Conservation (phyloP, 2,329 filamentous ascomycete genomes). For the Knufia petricola region DNA sequence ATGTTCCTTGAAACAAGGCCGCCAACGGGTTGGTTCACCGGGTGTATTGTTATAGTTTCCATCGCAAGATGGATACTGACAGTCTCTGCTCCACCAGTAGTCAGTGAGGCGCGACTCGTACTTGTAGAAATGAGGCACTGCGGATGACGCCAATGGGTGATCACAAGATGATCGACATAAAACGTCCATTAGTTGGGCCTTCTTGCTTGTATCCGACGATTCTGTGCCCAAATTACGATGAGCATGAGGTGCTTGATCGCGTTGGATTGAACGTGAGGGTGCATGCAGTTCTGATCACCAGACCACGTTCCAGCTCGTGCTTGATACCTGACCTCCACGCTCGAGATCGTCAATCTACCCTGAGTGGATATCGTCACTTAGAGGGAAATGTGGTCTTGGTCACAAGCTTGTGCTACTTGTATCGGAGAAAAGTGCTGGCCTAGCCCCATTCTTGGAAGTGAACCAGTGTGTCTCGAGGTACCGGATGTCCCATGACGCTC, state of each 20-base stretch:
- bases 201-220: not conserved
- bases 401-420: not conserved
- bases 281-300: not conserved
- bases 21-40: not conserved
- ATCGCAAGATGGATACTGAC: not conserved
- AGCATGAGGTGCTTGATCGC: not conserved
- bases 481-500: not conserved
- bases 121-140: slow-evolving; percentile 1
- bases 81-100: not conserved
- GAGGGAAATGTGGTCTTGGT: not conserved
- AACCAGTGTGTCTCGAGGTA: not conserved
- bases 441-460: not conserved
- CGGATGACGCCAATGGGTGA: not conserved
- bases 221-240: not conserved
- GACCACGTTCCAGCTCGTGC: not conserved
- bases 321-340: not conserved
- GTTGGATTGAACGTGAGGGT: not conserved
- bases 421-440: not conserved
- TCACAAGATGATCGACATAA: not conserved
- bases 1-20: not conserved
- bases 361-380: not conserved
- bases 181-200: not conserved
- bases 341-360: not conserved
- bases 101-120: not conserved
- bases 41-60: not conserved